Conservation (phyloP, 2,329 filamentous ascomycete species). For the Sporothrix variecibatus region DNA sequence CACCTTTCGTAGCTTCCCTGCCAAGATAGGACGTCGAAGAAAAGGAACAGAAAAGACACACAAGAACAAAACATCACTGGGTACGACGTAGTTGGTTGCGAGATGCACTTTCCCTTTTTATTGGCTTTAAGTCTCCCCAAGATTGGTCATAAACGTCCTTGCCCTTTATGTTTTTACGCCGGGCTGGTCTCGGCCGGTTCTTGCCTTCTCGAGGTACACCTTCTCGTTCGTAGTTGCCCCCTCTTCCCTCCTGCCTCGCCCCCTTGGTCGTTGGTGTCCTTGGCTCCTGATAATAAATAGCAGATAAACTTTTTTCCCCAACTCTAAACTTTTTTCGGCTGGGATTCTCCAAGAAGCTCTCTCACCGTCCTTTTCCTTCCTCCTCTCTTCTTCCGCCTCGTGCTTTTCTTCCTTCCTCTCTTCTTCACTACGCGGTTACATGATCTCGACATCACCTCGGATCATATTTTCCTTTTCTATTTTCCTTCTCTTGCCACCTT, state of each 20-base stretch:
- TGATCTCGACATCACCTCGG: neutral
- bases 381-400: neutral
- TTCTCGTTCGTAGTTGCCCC: slow-evolving; percentile 4
- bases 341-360: neutral
- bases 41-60: neutral
- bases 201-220: neutral
- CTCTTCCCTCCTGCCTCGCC: neutral
- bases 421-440: slow-evolving; percentile 1
- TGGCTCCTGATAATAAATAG: slow-evolving; percentile 13
- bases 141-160: slow-evolving; percentile 5
- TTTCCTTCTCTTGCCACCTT: neutral
- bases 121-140: neutral
- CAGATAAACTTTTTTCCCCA: slow-evolving; percentile 12
- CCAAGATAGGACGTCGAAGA: slow-evolving; percentile 7
- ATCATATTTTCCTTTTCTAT: neutral
- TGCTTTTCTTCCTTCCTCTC: neutral
- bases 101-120: neutral
- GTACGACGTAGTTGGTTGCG: neutral
- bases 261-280: neutral
- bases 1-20: slow-evolving; percentile 1
- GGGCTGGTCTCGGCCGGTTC: slow-evolving; percentile 7
- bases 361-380: slow-evolving; percentile 8
- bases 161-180: neutral
- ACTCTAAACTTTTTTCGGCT: slow-evolving; percentile 7
- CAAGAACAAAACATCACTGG: slow-evolving; percentile 2